A percentile compares a stretch with the other conserved stretches of the same genome.
Conservation (phyloP, 2,329 filamentous ascomycete species). For the Anisogramma anomala region DNA sequence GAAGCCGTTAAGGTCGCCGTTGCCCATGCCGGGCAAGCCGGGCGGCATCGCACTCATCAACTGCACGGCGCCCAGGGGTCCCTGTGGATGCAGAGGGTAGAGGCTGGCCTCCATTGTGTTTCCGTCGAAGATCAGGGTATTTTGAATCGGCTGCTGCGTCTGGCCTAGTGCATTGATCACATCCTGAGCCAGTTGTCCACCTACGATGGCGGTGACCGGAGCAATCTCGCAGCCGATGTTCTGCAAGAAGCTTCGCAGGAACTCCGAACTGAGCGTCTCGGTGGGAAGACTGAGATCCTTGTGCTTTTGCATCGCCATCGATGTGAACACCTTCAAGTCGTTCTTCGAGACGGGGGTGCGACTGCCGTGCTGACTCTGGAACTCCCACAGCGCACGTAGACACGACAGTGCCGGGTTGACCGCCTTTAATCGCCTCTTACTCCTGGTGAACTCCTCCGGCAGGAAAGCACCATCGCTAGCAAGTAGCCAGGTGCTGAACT, state of each 20-base stretch:
- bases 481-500: slow-evolving; percentile 80
- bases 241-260: slow-evolving; percentile 74
- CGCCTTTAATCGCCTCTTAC: slow-evolving; percentile 55
- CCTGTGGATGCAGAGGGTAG: slow-evolving; percentile 69
- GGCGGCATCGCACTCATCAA: slow-evolving; percentile 21
- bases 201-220: slow-evolving; percentile 78
- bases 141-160: slow-evolving; percentile 90
- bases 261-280: slow-evolving; percentile 56
- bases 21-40: slow-evolving; percentile 4
- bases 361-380: slow-evolving; percentile 48
- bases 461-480: slow-evolving; percentile 67
- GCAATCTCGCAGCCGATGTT: slow-evolving; percentile 76
- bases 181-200: slow-evolving; percentile 85
- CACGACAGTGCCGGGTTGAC: slow-evolving; percentile 81
- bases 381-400: slow-evolving; percentile 83
- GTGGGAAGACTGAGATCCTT: slow-evolving; percentile 58
- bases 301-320: slow-evolving; percentile 66
- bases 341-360: slow-evolving; percentile 44
- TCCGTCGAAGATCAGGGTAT: slow-evolving; percentile 85
- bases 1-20: slow-evolving; percentile 14
- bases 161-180: slow-evolving; percentile 92
- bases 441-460: slow-evolving; percentile 55
- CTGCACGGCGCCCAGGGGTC: slow-evolving; percentile 37
- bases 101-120: slow-evolving; percentile 66
- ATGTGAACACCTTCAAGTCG: slow-evolving; percentile 67